Conservation (phyloP, 257 asterid genomes). For the Ophiorrhiza pumila region DNA sequence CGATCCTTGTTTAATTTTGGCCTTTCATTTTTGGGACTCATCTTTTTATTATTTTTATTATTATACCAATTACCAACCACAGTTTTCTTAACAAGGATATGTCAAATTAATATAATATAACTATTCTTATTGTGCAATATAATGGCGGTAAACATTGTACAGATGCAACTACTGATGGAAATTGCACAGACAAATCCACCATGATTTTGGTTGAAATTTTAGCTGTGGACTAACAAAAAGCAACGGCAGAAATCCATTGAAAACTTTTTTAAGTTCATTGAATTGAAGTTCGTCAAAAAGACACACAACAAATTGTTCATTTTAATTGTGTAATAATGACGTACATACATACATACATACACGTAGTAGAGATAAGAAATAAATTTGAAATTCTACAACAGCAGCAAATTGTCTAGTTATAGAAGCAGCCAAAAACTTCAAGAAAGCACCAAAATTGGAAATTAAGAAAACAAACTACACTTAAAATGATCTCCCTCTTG, state of each 20-base stretch:
- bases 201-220: neutral
- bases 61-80: neutral
- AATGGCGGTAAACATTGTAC: too few species aligned
- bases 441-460: neutral
- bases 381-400: neutral
- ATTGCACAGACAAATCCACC: neutral
- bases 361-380: too few species aligned
- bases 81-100: neutral
- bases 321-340: too few species aligned
- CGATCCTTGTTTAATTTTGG: neutral
- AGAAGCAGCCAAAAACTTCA: neutral
- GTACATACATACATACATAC: too few species aligned
- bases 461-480: too few species aligned
- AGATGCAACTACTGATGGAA: neutral
- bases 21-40: conserved; percentile 17
- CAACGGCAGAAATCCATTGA: neutral
- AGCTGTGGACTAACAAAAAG: neutral
- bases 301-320: neutral
- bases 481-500: too few species aligned
- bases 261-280: neutral
- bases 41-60: neutral
- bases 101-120: too few species aligned
- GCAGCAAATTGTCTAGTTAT: neutral
- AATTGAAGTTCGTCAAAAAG: neutral
- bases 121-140: too few species aligned